Base-by-base conservation (phyloP, 2,329 filamentous ascomycete species). In the Tolypocladium amazonense region DNA sequence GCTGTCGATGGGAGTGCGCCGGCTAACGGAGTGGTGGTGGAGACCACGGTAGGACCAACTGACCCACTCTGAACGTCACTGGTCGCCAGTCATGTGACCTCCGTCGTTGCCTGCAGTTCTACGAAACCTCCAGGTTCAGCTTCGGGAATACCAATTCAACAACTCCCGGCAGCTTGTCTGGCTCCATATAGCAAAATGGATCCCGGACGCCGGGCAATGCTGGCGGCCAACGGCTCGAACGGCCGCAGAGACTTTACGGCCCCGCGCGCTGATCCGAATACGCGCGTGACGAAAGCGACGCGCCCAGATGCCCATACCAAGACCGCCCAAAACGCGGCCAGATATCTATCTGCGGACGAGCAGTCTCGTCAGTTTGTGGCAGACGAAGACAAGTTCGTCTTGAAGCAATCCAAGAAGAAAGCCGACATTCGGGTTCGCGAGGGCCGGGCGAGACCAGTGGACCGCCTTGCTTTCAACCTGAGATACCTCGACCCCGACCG, bases 341-440 rank as follows among this genome's bases (percentile, higher is more conserved):
- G 70, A 58, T 83, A 81, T 66, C 75, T 90, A 62, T 88, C 88
- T 60, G 84, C 91, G 70, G 89, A 92, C 67, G 87, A 92, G 69
- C 88, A 91, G 70, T 88, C 87, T 65, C 81, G 86, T 33, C 83
- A 88, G 69, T 99, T 94, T 81, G 90, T 97, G 25, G 90, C 93
- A 58, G 90, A 96, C 67, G 94, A 99, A 73, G 94, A 99, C 77
- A 87, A 88, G 64, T 99, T 99, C 70, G 94, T 97, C 60, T 79
- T 99, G 69, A 92, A 92, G 74, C 94, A 99, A 76, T 89, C 93
- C 55, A 99, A 97, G 81, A 97, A 95, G 79, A 97, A 97, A 79
- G 93, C 94, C 50, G 90, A 92, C 65, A 95, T 99, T 66, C 88
- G 94, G 47, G 92, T 97, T 54, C 90, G 92, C 66, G 92, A 95